These are phyloP conservation scores for Aureobasidium lini DNA, from an alignment of 2,329 filamentous ascomycete genomes.

Conservation along the genomic window DNA sequence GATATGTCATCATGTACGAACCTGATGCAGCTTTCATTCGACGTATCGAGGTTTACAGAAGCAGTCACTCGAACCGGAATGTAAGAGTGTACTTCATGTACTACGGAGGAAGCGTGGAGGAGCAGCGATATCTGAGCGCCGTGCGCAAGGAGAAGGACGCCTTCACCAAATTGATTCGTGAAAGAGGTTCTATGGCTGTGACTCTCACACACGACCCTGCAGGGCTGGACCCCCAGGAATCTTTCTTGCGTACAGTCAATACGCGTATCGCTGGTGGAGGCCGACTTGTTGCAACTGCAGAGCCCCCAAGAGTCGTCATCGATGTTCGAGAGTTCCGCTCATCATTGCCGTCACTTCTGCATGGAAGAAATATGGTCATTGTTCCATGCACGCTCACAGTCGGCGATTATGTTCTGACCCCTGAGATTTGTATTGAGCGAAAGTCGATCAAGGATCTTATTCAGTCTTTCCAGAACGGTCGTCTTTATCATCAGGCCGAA, in stretches of 20 bases:
- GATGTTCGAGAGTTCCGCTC: constrained; percentile 96
- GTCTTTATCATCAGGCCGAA: constrained; percentile 86
- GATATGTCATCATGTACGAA: constrained; percentile 98
- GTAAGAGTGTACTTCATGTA: constrained; percentile 96
- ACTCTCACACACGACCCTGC: constrained; percentile 68
- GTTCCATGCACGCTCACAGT: constrained; percentile 95
- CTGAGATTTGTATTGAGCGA: constrained; percentile 85
- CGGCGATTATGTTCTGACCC: constrained; percentile 89
- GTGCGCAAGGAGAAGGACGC: constrained; percentile 85
- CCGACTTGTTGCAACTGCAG: constrained; percentile 70
- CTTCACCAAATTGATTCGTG: constrained; percentile 89
- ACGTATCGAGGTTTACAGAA: constrained; percentile 89
- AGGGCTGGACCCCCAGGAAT: constrained; percentile 75
- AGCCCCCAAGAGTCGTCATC: constrained; percentile 84
- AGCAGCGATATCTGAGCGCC: constrained; percentile 20
- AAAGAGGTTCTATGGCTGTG: constrained; percentile 86
- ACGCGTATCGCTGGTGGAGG: constrained; percentile 94
- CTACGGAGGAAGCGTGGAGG: constrained; percentile 61
- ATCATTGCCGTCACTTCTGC: constrained; percentile 80
- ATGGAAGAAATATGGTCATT: constrained; percentile 79
- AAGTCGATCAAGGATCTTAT: constrained; percentile 91
- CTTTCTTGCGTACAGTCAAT: constrained; percentile 90
- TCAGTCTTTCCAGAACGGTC: constrained; percentile 82
- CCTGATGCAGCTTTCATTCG: constrained; percentile 91
- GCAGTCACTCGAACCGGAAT: constrained; percentile 81